Base-by-base conservation (phyloP, 495 filamentous ascomycete species). In the Cercophora newfieldiana region DNA sequence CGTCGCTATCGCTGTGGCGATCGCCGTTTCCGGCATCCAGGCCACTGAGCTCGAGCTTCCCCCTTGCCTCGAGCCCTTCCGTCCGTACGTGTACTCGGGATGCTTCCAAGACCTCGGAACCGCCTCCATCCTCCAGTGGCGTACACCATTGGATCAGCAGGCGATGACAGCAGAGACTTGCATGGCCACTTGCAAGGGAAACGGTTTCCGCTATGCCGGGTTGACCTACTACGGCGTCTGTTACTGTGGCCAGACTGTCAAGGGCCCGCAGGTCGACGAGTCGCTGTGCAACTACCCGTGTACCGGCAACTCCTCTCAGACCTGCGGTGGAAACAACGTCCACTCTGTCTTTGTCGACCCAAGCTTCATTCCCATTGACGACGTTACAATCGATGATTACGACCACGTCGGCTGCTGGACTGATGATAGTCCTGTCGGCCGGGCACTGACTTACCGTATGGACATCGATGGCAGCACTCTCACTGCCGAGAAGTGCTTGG, bases 151-250 rank as follows among this genome's bases (percentile, higher is more conserved):
- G 21, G 59, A 74, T 62, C 69, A 66, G 31, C 59, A 79, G 51
- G 77, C 78, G 64, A 83, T 82, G 77, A 85, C 83, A 0, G 74
- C 84, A 26, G 83, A 86, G 74, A 73, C 63, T 22, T 85, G 84
- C 66, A 77, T 79, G 48, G 76, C 82, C 58, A 77, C 78, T 59
- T 86, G 84, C 77, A 86, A 86, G 73, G 83, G 80, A 63, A 85
- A 85, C 70, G 75, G 77, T 63, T 86, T 81, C 63, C 75, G 83
- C 19, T 84, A 85, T 57, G 84, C 84, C 54, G 84, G 84, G 54
- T 70, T 87, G 4, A 79, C 83, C 69, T 87, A 86, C 70, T 82
- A 82, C 65, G 82, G 79, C 55, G 75, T 81, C 67, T 86, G 84
- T 73, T 85, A 77, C 72, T 86, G 84, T 66, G 83, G 83, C 37